Conservation (phyloP, 495 filamentous ascomycete species). For the Oidiodendron maius region DNA sequence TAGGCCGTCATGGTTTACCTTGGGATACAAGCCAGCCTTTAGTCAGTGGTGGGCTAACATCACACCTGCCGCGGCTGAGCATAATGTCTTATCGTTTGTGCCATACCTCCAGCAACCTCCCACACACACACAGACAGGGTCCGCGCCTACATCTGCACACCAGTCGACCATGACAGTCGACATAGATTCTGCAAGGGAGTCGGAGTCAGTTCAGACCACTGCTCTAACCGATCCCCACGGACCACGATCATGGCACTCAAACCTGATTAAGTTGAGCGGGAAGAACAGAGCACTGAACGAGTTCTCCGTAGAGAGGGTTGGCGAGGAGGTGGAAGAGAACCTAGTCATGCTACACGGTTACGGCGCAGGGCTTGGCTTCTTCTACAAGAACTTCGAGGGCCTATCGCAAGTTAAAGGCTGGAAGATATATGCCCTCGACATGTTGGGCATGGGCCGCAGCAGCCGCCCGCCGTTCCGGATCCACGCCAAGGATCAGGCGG, state of each 20-base stretch:
- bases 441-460: slow-evolving; percentile 92
- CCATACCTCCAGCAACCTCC: slow-evolving; percentile 76
- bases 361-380: slow-evolving; percentile 91
- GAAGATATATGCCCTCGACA: slow-evolving; percentile 86
- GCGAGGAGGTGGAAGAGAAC: slow-evolving; percentile 66
- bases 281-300: slow-evolving; percentile 88
- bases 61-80: slow-evolving; percentile 79
- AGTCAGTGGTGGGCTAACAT: slow-evolving; percentile 91
- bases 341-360: slow-evolving; percentile 98
- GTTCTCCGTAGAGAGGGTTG: slow-evolving; percentile 79
- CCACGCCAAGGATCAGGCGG: slow-evolving; percentile 71
- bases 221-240: slow-evolving; percentile 71
- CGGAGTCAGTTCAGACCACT: slow-evolving; percentile 21
- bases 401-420: slow-evolving; percentile 72
- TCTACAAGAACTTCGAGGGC: slow-evolving; percentile 94
- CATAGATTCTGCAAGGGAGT: slow-evolving; percentile 23
- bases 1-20: slow-evolving; percentile 57
- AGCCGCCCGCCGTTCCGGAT: slow-evolving; percentile 78
- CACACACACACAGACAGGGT: slow-evolving; percentile 62
- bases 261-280: slow-evolving; percentile 76
- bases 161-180: slow-evolving; percentile 28
- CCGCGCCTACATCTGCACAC: slow-evolving; percentile 34
- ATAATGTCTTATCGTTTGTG: slow-evolving; percentile 80
- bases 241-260: slow-evolving; percentile 77
- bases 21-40: slow-evolving; percentile 87